These are phyloP conservation scores for Raddia guianensis DNA, from an alignment of 176 grass and related monocot genomes.

Conservation along the genomic window DNA sequence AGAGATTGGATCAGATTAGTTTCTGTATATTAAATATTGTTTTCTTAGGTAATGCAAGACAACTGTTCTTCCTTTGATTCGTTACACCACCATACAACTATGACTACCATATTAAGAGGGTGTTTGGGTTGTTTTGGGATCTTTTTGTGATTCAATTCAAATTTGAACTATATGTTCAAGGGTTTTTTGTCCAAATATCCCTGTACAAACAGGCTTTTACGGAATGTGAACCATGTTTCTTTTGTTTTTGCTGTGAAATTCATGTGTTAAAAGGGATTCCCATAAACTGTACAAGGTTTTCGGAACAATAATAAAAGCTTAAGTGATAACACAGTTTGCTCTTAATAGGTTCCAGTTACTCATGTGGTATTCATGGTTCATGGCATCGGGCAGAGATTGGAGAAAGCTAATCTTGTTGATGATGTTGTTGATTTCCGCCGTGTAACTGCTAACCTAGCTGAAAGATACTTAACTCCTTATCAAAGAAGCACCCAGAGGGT, in stretches of 20 bases:
- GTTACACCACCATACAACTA: background rate
- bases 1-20: no score
- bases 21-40: no score
- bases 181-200: background rate
- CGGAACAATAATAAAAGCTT: background rate
- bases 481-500: constrained; percentile 96
- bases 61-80: no score
- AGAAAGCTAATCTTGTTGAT: constrained; percentile 99
- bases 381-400: constrained; percentile 92
- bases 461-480: constrained; percentile 91
- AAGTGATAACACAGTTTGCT: constrained; percentile 20
- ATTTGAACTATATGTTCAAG: background rate
- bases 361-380: constrained; percentile 99
- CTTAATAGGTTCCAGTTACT: constrained; percentile 86
- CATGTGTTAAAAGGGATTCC: constrained; percentile 33
- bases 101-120: background rate
- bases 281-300: constrained; percentile 5
- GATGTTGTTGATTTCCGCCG: constrained; percentile 96
- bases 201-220: background rate
- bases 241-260: background rate
- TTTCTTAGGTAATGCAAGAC: no score
- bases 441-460: constrained; percentile 75
- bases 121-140: background rate
- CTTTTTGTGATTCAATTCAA: background rate
- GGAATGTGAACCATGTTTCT: background rate